Base-by-base conservation (phyloP, 352 stramenopile genomes). In the Paralagenidium karlingii region DNA sequence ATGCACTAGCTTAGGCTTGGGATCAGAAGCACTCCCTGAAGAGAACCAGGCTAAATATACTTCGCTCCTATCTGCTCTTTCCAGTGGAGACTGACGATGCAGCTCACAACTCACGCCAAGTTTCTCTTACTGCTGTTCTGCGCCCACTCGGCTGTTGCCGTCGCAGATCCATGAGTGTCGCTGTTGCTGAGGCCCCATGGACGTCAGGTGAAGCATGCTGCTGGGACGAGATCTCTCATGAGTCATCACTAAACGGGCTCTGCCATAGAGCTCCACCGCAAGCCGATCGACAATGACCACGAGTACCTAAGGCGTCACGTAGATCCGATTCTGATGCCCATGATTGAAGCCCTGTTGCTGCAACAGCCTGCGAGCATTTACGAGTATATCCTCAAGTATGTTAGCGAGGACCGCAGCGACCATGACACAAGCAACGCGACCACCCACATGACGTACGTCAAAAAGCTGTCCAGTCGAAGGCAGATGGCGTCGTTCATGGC, bases 401-500 rank as follows among this genome's bases (percentile, higher is more conserved):
- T 85, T 13, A 69, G 85, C 42, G 58, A 82, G 22, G 18, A 6
- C 21, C 46, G 58, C 10, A 79, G 78, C 37, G 27, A 2, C 36
- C 26, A 15, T 62, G 73, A 18, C 82, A 82, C 34, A 32, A 47
- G 22, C 29, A 55, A 20, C 24, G 15, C 7, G 24, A 32, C 21
- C 21, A 19, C 27, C n/a, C n/a, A n/a, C n/a, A n/a, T n/a, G n/a
- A n/a, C n/a, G n/a, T 80, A 82, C 26, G 69, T 69, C 10, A 82
- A 68, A 34, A 84, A 81, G 40, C 63, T 85, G 12, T 63, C 69
- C 3, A 80, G 68, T 24, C 76, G 70, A 9, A 61, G 58, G 10
- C 80, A 78, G 33, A 90, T 87, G 76, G 70, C 76, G 21, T 68
- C 85, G 26, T 89, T 84, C 45, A 87, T 90, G 73, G 78, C 73